Percentiles rank a stretch among this genome's conserved stretches.
Conservation (phyloP, 495 filamentous ascomycete species). For the Glutinoglossum americanum region DNA sequence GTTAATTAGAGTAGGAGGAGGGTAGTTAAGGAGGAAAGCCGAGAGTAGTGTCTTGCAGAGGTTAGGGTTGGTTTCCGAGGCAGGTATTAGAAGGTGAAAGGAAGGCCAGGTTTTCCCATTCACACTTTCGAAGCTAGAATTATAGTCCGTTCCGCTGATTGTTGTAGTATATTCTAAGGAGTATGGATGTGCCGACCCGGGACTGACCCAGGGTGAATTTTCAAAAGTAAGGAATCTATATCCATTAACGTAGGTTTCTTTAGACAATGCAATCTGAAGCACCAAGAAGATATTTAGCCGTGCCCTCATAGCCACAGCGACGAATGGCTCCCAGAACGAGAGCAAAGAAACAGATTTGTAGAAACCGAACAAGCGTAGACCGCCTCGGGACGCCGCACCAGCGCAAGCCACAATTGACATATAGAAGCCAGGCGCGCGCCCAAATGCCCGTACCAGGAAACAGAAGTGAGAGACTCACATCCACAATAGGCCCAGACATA, state of each 20-base stretch:
- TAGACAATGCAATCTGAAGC: background rate
- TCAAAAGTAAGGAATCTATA: background rate
- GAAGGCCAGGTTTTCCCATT: slow-evolving; percentile 23
- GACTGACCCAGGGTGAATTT: background rate
- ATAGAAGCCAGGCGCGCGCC: background rate
- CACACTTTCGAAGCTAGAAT: background rate
- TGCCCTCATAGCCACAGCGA: background rate
- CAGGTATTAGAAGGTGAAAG: slow-evolving; percentile 41
- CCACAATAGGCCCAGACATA: background rate
- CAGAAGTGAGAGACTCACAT: background rate
- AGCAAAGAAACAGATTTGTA: background rate
- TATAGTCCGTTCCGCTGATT: background rate
- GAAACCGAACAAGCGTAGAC: background rate
- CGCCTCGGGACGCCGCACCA: background rate
- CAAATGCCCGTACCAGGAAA: background rate
- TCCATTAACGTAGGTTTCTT: background rate
- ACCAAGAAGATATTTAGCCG: background rate
- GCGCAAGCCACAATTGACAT: background rate
- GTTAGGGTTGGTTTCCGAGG: slow-evolving; percentile 24
- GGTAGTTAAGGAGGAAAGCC: slow-evolving; percentile 38
- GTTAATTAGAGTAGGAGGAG: slow-evolving; percentile 33
- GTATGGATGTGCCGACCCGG: background rate
- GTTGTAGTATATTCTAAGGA: background rate
- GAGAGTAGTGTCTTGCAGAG: slow-evolving; percentile 40
- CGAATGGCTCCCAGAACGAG: background rate